phyloP scores from a whole-genome alignment of 805 yeast species.

The Huiozyma sinensis region DNA sequence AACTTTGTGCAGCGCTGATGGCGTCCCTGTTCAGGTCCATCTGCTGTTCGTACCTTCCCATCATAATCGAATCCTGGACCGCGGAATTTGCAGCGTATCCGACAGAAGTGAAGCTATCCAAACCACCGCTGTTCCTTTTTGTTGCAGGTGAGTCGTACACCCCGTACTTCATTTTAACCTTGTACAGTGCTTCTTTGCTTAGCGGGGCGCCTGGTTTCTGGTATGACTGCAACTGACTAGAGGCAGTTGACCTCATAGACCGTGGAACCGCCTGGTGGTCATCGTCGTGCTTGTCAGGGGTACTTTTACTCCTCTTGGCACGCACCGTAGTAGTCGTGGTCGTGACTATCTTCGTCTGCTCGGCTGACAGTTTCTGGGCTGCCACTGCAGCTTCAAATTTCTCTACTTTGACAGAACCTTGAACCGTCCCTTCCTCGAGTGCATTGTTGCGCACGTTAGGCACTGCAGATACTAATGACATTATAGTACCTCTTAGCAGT shows the following conservation, averaged over 20 bases:
- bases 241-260: too few species aligned
- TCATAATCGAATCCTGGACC: conserved; percentile 21
- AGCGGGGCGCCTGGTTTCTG: conserved; percentile 62
- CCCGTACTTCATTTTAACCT: conserved; percentile 63
- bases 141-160: conserved; percentile 36
- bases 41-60: conserved; percentile 1
- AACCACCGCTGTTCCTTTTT: conserved; percentile 47
- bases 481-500: too few species aligned
- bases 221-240: conserved; percentile 25
- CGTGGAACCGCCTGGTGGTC: too few species aligned
- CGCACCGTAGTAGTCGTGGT: not conserved
- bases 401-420: too few species aligned
- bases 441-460: too few species aligned
- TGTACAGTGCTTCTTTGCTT: conserved; percentile 64
- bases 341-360: too few species aligned
- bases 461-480: too few species aligned
- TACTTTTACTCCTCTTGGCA: not conserved
- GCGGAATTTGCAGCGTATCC: conserved; percentile 56
- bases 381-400: too few species aligned
- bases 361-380: too few species aligned
- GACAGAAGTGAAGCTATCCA: conserved; percentile 35
- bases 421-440: too few species aligned
- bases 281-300: not conserved
- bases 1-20: conserved; percentile 29
- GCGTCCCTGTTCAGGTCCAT: conserved; percentile 31